Evolutionary conservation across 441 rosid species (phyloP).

Genomic region (Bruguiera hainesii): DNA sequence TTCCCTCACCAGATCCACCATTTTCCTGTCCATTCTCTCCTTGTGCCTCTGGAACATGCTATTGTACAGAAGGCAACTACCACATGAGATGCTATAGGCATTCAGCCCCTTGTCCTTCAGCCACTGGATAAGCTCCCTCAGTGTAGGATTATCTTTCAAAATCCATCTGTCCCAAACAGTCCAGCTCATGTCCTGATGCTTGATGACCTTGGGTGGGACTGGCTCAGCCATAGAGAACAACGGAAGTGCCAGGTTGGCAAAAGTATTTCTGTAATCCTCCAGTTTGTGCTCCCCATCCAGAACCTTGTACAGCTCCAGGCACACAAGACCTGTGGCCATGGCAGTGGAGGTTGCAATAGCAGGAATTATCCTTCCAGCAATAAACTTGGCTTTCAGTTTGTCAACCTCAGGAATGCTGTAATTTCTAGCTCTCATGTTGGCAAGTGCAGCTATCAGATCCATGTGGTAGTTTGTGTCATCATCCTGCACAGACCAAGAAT

Average conservation of each 20-base stretch:
- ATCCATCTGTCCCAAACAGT: slow-evolving; percentile 97
- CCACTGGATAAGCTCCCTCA: slow-evolving; percentile 84
- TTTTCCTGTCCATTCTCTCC: slow-evolving; percentile 83
- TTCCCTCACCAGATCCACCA: slow-evolving; percentile 78
- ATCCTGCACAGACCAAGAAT: slow-evolving; percentile 44
- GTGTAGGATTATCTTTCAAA: slow-evolving; percentile 60
- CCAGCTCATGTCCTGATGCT: slow-evolving; percentile 87
- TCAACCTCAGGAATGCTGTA: slow-evolving; percentile 90
- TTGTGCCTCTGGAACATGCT: slow-evolving; percentile 76
- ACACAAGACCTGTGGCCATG: slow-evolving; percentile 94
- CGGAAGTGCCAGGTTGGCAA: slow-evolving; percentile 92
- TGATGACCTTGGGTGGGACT: slow-evolving; percentile 72
- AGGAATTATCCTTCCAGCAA: slow-evolving; percentile 94
- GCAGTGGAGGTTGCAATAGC: slow-evolving; percentile 96
- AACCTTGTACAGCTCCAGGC: slow-evolving; percentile 90
- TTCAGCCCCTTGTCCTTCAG: slow-evolving; percentile 65
- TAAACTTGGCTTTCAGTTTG: slow-evolving; percentile 93
- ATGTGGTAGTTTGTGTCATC: slow-evolving; percentile 94
- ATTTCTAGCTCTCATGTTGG: slow-evolving; percentile 97
- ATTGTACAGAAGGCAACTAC: slow-evolving; percentile 74
- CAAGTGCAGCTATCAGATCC: slow-evolving; percentile 92
- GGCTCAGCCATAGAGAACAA: slow-evolving; percentile 95
- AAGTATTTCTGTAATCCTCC: slow-evolving; percentile 90
- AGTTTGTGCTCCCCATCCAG: slow-evolving; percentile 67
- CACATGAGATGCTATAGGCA: slow-evolving; percentile 87